phyloP scores from a whole-genome alignment of 495 filamentous ascomycete species.

The Penicillium pancosmium region DNA sequence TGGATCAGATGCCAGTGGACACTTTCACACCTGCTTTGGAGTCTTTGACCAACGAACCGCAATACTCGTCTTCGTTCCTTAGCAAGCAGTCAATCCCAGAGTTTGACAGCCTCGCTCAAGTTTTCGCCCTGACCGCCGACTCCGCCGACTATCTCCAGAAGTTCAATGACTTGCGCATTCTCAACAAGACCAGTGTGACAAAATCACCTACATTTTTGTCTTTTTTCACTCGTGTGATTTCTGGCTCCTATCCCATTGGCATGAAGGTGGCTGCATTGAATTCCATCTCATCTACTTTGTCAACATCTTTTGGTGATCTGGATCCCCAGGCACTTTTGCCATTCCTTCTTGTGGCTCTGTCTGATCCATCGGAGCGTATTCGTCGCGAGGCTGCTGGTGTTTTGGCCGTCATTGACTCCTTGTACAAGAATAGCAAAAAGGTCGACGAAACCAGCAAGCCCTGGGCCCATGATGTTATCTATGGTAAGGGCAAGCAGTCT shows the following conservation, averaged over 20 bases:
- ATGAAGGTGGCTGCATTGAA: conserved; percentile 69
- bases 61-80: conserved; percentile 41
- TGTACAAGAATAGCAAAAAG: conserved; percentile 52
- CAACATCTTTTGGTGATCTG: conserved; percentile 48
- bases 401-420: conserved; percentile 45
- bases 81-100: conserved; percentile 36
- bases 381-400: conserved; percentile 73
- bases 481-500: conserved; percentile 53
- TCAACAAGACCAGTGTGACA: conserved; percentile 56
- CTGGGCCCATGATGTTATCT: conserved; percentile 60
- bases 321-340: conserved; percentile 80
- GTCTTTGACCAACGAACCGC: conserved; percentile 32
- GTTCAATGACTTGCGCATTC: conserved; percentile 61
- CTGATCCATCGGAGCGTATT: conserved; percentile 72
- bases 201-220: conserved; percentile 69
- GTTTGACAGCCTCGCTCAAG: conserved; percentile 60
- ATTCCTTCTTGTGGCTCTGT: conserved; percentile 71
- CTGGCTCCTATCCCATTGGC: conserved; percentile 65
- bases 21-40: conserved; percentile 42
- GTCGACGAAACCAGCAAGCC: conserved; percentile 30
- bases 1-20: conserved; percentile 39
- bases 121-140: conserved; percentile 62
- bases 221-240: conserved; percentile 77
- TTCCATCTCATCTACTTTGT: conserved; percentile 56
- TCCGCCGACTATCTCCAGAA: conserved; percentile 51